Percentiles rank a stretch among this genome's conserved stretches.
Conservation (phyloP, 2,329 filamentous ascomycete species). For the Cladophialophora carrionii region DNA sequence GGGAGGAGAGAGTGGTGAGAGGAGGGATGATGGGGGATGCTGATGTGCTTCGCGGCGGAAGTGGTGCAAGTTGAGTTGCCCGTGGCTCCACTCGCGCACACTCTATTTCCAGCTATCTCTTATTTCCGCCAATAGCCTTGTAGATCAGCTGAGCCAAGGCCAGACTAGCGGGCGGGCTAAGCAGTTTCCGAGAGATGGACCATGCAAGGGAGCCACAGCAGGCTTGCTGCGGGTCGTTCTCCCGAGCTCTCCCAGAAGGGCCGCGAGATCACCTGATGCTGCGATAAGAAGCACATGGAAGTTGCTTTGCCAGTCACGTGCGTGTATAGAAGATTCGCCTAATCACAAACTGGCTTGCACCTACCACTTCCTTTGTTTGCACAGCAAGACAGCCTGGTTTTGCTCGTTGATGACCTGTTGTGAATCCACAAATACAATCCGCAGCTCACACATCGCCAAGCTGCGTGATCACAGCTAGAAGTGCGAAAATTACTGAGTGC, state of each 20-base stretch:
- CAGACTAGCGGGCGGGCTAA: constrained; percentile 2
- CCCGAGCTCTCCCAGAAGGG: constrained; percentile 5
- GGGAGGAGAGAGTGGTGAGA: background rate
- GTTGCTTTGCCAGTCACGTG: constrained; percentile 10
- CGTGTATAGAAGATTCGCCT: background rate
- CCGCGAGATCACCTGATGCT: constrained; percentile 11
- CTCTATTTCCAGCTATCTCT: constrained; percentile 14
- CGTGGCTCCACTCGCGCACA: background rate
- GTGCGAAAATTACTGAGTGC: constrained; percentile 21
- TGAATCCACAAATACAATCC: background rate
- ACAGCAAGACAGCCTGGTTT: background rate
- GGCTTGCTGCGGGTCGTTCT: constrained; percentile 10
- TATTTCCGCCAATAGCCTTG: constrained; percentile 2
- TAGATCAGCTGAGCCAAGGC: background rate
- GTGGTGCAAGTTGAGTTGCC: constrained; percentile 14
- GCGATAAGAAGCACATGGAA: constrained; percentile 2
- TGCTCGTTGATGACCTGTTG: background rate
- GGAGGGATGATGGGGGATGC: background rate
- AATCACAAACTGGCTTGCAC: background rate
- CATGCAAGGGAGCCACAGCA: constrained; percentile 14
- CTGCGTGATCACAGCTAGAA: constrained; percentile 27
- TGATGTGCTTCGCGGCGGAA: constrained; percentile 17
- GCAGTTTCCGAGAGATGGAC: background rate
- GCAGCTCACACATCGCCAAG: constrained; percentile 23
- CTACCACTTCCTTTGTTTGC: background rate